Evolutionary conservation across 805 yeast genomes (phyloP).

Genomic region (Isabelozyma pseudorhagii): DNA sequence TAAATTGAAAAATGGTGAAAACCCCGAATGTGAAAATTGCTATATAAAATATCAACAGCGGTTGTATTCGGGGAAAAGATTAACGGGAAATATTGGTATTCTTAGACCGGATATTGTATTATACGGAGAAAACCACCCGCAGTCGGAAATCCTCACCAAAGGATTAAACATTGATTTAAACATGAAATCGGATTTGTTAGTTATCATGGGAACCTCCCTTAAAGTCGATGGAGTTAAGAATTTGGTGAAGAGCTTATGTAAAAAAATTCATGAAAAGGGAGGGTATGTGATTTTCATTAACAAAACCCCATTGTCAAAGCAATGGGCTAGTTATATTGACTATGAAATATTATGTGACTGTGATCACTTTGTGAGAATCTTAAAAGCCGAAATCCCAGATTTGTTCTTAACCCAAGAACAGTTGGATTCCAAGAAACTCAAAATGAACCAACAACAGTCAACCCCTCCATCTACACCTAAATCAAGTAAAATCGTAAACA

Average conservation of each 20-base stretch:
- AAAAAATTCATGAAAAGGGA: slow-evolving; percentile 68
- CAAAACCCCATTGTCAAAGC: slow-evolving; percentile 56
- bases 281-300: slow-evolving; percentile 80
- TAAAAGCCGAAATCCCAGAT: slow-evolving; percentile 55
- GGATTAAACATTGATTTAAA: slow-evolving; percentile 66
- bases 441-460: slow-evolving; percentile 6
- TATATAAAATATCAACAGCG: slow-evolving; percentile 53
- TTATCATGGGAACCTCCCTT: slow-evolving; percentile 92
- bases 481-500: slow-evolving; percentile 1
- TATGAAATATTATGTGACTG: slow-evolving; percentile 79
- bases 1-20: slow-evolving; percentile 53
- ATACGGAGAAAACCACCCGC: slow-evolving; percentile 93
- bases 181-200: slow-evolving; percentile 68
- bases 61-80: slow-evolving; percentile 66
- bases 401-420: slow-evolving; percentile 59
- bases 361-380: slow-evolving; percentile 68
- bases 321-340: slow-evolving; percentile 74
- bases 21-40: slow-evolving; percentile 80
- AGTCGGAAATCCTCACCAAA: slow-evolving; percentile 71
- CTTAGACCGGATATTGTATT: slow-evolving; percentile 87
- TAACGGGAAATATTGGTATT: slow-evolving; percentile 66
- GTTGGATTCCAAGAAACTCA: slow-evolving; percentile 40
- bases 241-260: slow-evolving; percentile 66
- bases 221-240: slow-evolving; percentile 87
- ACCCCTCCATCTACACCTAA: slow-evolving; percentile 4